phyloP scores from a whole-genome alignment of 176 grass and related monocot genomes.

The Triticum turgidum region DNA sequence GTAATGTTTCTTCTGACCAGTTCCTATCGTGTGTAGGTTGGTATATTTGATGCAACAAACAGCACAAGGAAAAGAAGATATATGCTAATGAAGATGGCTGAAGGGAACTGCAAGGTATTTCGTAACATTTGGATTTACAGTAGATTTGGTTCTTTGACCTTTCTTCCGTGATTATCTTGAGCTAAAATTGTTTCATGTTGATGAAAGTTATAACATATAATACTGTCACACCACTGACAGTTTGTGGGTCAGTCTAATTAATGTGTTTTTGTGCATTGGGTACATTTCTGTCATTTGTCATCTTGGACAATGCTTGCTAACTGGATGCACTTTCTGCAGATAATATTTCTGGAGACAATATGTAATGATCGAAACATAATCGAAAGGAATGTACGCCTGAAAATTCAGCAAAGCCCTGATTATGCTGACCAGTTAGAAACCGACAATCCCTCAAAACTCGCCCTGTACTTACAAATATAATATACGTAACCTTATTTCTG shows the following conservation, averaged over 20 bases:
- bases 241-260: conserved; percentile 6
- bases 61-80: conserved; percentile 73
- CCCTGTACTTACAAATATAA: not conserved
- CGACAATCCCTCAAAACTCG: conserved; percentile 31
- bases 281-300: conserved; percentile 11
- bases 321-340: conserved; percentile 48
- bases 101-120: conserved; percentile 97
- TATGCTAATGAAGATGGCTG: conserved; percentile 98
- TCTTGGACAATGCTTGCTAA: conserved; percentile 36
- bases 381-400: conserved; percentile 90
- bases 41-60: conserved; percentile 99
- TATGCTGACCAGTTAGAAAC: conserved; percentile 78
- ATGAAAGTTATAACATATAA: conserved; percentile 25
- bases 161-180: conserved; percentile 13
- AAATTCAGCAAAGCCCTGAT: conserved; percentile 99
- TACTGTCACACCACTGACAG: not conserved
- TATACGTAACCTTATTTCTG: conserved; percentile 3
- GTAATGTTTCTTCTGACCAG: conserved; percentile 23
- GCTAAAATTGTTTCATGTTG: conserved; percentile 17
- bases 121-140: conserved; percentile 16
- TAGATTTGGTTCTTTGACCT: conserved; percentile 1
- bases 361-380: conserved; percentile 93
- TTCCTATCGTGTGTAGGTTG: conserved; percentile 62
- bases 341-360: conserved; percentile 99
- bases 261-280: conserved; percentile 15